Evolutionary conservation across 768 basidiomycete species (phyloP), one percentile per base, ranked within the genome.

Genomic region (Paxillus involutus): DNA sequence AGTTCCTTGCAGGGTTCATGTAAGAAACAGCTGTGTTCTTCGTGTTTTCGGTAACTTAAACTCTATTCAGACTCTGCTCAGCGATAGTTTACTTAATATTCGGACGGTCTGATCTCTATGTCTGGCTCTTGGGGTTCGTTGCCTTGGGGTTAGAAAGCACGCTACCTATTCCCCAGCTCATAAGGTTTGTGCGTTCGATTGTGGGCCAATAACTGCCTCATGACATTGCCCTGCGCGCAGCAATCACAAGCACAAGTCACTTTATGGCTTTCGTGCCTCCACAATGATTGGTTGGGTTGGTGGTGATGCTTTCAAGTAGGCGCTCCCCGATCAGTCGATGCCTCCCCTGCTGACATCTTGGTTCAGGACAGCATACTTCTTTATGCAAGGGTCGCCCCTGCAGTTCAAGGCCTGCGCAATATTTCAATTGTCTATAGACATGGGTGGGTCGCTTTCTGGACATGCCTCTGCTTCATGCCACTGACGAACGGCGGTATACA

Each of bases 101-200:
- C 49, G 81, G 84, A 17, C 80, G 81, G 33, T 84, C 79, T 4
- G 67, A 81, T 16, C 36, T 80, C 29, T 94, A 83, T 65, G 71
- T 91, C 6, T 71, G 76, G 14, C 68, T 82, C 6, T 74, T 93
- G 19, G 91, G 91, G 0, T 94, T 90, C 63, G 60, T 89, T 39
- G 88, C 91, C 0, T 66, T 94, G 24, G 91, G 92, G 12, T 73
- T 94, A 24, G 91, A 93, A 69, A 93, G 90, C 59, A 90, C 88
- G 3, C 71, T 94, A n/a, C 91, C 91, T 7, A 80, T 94, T 51
- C 91, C 91, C 4, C 91, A 94, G 62, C 74, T 94, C 39, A 77
- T 91, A 53, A 91, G 86, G 91, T 85, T 54, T 17, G 71, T 64
- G 17, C 19, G 17, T 37, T 56, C 45, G 43, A 53, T 39, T 30